A percentile compares a stretch with the other conserved stretches of the same genome.
Conservation (phyloP, 495 filamentous ascomycete species). For the Neurospora africana region DNA sequence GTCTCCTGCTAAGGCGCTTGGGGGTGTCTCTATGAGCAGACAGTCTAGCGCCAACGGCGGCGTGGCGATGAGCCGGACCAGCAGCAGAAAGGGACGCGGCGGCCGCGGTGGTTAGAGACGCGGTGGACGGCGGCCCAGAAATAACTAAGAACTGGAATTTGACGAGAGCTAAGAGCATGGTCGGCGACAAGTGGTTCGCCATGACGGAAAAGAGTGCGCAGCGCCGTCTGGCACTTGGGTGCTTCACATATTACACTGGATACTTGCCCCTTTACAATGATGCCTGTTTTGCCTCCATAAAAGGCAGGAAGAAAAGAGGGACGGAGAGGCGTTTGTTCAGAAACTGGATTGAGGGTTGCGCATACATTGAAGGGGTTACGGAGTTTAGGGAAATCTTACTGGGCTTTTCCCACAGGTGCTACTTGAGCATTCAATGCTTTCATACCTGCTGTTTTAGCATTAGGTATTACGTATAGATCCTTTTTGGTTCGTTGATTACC, state of each 20-base stretch:
- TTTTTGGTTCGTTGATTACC: neutral
- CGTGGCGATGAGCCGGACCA: slow-evolving; percentile 40
- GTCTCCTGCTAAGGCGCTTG: slow-evolving; percentile 18
- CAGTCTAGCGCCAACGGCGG: slow-evolving; percentile 36
- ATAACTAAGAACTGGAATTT: neutral
- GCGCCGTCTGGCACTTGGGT: neutral
- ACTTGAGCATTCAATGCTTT: neutral
- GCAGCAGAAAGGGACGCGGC: slow-evolving; percentile 24
- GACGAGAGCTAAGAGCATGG: neutral
- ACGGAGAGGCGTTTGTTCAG: neutral
- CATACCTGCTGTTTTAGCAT: neutral
- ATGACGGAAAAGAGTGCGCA: neutral
- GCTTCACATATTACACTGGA: neutral
- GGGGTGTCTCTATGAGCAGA: slow-evolving; percentile 38
- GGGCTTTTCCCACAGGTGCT: neutral
- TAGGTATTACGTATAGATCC: neutral
- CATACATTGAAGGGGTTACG: neutral
- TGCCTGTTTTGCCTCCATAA: neutral
- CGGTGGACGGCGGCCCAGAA: neutral
- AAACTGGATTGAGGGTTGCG: neutral
- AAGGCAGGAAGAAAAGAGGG: neutral
- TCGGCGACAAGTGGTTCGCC: neutral
- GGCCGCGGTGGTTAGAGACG: slow-evolving; percentile 14
- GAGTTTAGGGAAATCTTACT: neutral
- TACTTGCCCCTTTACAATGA: neutral